These are phyloP conservation scores for Sanguinoderma infundibulare DNA, from an alignment of 1,284 basidiomycete species.

Conservation along the genomic window DNA sequence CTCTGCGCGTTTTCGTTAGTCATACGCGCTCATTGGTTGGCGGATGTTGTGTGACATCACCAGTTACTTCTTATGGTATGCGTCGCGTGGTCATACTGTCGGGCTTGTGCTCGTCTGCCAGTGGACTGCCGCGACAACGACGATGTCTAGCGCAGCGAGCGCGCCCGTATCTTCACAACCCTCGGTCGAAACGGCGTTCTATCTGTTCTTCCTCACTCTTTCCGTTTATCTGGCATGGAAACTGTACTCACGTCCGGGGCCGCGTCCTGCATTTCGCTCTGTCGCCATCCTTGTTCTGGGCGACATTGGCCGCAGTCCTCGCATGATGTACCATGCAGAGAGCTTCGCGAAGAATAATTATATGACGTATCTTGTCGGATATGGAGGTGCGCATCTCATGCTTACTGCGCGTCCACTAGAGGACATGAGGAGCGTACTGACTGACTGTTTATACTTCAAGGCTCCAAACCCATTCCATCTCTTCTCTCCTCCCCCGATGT, in stretches of 20 bases:
- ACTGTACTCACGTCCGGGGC: slow-evolving; percentile 13
- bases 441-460: slow-evolving; percentile 43
- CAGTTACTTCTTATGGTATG: background rate
- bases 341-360: slow-evolving; percentile 87
- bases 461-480: slow-evolving; percentile 74
- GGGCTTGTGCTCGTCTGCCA: slow-evolving; percentile 4
- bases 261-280: slow-evolving; percentile 56
- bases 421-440: background rate
- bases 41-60: slow-evolving; percentile 1
- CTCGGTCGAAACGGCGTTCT: background rate
- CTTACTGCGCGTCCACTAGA: background rate
- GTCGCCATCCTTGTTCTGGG: slow-evolving; percentile 93
- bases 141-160: slow-evolving; percentile 15
- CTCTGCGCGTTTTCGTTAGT: background rate
- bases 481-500: slow-evolving; percentile 69
- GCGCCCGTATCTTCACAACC: background rate
- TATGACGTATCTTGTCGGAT: slow-evolving; percentile 85
- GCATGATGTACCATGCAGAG: slow-evolving; percentile 99
- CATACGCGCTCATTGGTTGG: background rate
- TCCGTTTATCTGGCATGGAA: slow-evolving; percentile 17
- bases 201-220: background rate
- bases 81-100: background rate
- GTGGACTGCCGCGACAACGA: slow-evolving; percentile 13
- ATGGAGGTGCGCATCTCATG: slow-evolving; percentile 63
- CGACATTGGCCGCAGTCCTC: slow-evolving; percentile 93